These are phyloP conservation scores for Hyparrhenia diplandra DNA, from an alignment of 176 grass and related monocot genomes.

Conservation along the genomic window DNA sequence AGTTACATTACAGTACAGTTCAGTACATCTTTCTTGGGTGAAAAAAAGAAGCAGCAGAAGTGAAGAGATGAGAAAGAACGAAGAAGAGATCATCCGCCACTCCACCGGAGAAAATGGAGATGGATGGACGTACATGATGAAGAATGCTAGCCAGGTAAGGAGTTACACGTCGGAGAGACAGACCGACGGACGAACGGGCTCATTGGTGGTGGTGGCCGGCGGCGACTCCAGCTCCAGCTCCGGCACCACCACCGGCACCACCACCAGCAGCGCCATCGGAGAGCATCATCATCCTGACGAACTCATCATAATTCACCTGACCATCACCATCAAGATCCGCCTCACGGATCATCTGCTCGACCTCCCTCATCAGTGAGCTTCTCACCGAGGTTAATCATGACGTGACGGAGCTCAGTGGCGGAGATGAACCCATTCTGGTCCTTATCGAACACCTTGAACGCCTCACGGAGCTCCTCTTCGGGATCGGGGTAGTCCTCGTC, in stretches of 20 bases:
- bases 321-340: slow-evolving; percentile 79
- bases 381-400: slow-evolving; percentile 78
- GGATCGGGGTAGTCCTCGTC: not conserved
- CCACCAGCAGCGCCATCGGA: slow-evolving; percentile 5
- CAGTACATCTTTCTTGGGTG: not conserved
- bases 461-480: slow-evolving; percentile 83
- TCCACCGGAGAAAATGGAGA: not conserved
- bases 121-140: not conserved
- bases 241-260: not conserved
- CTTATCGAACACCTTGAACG: slow-evolving; percentile 93
- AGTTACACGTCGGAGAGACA: too few relatives aligned
- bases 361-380: slow-evolving; percentile 72
- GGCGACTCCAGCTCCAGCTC: not conserved
- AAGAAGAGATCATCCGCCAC: not conserved
- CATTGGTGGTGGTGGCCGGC: not conserved
- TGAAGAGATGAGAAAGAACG: not conserved
- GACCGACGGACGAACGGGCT: not conserved
- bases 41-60: not conserved
- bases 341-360: slow-evolving; percentile 70
- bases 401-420: slow-evolving; percentile 49
- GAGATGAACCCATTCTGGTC: slow-evolving; percentile 86
- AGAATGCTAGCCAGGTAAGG: not conserved
- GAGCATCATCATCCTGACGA: slow-evolving; percentile 85
- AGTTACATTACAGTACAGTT: not conserved
- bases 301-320: slow-evolving; percentile 77